Base-by-base conservation (phyloP, 2,329 filamentous ascomycete genomes). In the Paraphoma sp. region DNA sequence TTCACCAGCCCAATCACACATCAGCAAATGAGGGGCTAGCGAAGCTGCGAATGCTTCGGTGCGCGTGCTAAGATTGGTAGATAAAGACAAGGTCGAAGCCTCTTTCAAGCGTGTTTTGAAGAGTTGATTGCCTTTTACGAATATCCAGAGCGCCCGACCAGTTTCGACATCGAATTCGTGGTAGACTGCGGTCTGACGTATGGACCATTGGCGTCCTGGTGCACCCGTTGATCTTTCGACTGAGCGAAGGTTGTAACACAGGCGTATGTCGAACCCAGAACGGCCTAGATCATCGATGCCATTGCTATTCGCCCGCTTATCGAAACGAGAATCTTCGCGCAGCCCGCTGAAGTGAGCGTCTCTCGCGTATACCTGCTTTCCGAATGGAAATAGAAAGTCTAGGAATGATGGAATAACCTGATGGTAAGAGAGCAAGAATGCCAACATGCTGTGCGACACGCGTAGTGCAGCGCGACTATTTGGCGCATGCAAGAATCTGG, bases 161-260 rank as follows among this genome's bases (percentile, higher is more conserved):
- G 61, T 73, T 16, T 70, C 54, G 1, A 76, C 17, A 56, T 81
- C 79, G 46, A 80, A 78, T 0, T 71, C 71, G 50, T 81, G 76
- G 55, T 79, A 74, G 2, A 76, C 51, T 6, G 73, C 72, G 6
- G 69, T 68, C 51, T 79, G 74, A 3, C 78, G 69, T 18, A 79
- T 68, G 4, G 74, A 76, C 78, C 77, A 80, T 1, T 63, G 62
- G 47, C 65, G 51, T 11, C 53, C 42, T 47, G 33, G 8, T 7
- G 63, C 51, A 29, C 45, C 52, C 41, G 50, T 50, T 4, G 65
- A 71, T 28, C 50, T 55, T 36, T 72, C 9, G 76, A 23, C 72
- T 5, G 75, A 78, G 33, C 75, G 76, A 10, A 81, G 55, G 48
- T 68, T 80, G 56, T 80, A 81, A 51, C 76, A 77, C 6, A 80